These are phyloP conservation scores for Beauveria asiatica DNA, from an alignment of 2,329 filamentous ascomycete genomes.

Conservation along the genomic window DNA sequence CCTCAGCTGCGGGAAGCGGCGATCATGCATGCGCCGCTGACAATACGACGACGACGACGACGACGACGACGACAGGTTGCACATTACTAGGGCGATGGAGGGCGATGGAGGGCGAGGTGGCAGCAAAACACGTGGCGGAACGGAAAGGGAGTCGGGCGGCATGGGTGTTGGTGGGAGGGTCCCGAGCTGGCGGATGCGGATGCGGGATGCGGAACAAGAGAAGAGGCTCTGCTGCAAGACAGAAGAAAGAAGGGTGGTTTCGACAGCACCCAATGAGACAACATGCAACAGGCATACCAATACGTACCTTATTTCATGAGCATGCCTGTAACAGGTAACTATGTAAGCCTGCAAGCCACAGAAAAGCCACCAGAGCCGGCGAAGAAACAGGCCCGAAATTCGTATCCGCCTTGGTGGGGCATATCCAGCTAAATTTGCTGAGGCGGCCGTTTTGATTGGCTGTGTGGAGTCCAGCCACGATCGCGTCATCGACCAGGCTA, in stretches of 20 bases:
- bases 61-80: too few species aligned
- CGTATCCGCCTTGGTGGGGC: not conserved
- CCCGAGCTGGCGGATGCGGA: not conserved
- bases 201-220: not conserved
- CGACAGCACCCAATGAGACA: not conserved
- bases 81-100: too few species aligned
- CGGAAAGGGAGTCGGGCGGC: not conserved
- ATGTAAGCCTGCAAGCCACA: not conserved
- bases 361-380: not conserved
- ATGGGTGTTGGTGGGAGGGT: not conserved
- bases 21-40: too few species aligned
- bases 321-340: too few species aligned
- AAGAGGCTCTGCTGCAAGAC: too few species aligned
- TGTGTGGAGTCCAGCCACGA: constrained; percentile 12
- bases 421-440: constrained; percentile 11
- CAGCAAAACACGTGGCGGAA: not conserved
- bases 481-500: constrained; percentile 19
- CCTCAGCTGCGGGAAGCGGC: not conserved
- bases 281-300: not conserved
- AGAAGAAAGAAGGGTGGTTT: too few species aligned
- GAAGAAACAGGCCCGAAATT: not conserved
- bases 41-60: too few species aligned
- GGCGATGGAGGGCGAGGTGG: not conserved
- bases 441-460: constrained; percentile 14
- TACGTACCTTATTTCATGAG: too few species aligned